Conservation (phyloP, 768 basidiomycete genomes). For the Lactarius sanguifluus region DNA sequence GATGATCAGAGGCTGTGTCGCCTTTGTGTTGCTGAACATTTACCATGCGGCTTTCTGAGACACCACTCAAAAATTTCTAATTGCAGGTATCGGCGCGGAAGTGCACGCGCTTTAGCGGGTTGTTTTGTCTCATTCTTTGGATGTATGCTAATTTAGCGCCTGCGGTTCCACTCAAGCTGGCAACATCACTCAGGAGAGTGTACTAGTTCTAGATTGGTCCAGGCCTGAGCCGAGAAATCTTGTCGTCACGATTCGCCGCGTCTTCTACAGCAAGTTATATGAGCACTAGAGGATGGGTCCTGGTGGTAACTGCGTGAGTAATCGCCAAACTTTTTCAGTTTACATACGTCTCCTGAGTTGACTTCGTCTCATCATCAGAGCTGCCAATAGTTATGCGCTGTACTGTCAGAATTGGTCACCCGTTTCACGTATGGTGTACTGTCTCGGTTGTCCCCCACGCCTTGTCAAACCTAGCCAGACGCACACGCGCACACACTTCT, state of each 20-base stretch:
- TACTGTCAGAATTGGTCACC: background rate
- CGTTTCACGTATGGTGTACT: background rate
- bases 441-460: background rate
- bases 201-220: background rate
- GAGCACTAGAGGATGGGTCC: background rate
- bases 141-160: background rate
- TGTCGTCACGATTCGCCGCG: background rate
- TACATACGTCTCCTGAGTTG: background rate
- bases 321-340: background rate
- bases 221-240: background rate
- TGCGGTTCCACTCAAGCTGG: background rate
- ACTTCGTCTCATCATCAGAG: background rate
- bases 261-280: background rate
- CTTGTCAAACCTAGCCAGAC: background rate
- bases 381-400: background rate
- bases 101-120: background rate
- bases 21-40: conserved; percentile 25
- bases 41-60: conserved; percentile 28
- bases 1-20: conserved; percentile 21
- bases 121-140: background rate
- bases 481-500: background rate
- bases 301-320: background rate
- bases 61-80: background rate
- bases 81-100: background rate
- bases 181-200: background rate